These are phyloP conservation scores for Mycena amicta DNA, from an alignment of 768 basidiomycete genomes.

Conservation along the genomic window DNA sequence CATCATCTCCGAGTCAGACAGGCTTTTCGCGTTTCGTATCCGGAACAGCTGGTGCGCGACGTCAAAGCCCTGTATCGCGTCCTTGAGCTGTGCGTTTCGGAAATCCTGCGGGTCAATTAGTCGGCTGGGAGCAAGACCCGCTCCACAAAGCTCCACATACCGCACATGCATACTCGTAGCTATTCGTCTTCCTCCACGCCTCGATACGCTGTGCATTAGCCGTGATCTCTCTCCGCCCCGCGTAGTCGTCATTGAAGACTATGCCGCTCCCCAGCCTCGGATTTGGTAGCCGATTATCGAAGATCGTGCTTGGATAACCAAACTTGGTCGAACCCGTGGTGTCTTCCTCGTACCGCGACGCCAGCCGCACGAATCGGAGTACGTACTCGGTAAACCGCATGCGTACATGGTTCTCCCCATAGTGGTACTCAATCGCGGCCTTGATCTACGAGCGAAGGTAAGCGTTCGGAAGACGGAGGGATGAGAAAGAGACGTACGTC, in stretches of 20 bases:
- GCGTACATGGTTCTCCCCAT: conserved; percentile 86
- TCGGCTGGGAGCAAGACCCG: not conserved
- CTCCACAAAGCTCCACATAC: conserved; percentile 45
- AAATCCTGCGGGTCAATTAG: conserved; percentile 59
- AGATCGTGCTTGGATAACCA: conserved; percentile 65
- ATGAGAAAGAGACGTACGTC: conserved; percentile 62
- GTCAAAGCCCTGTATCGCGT: conserved; percentile 80
- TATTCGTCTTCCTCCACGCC: conserved; percentile 86
- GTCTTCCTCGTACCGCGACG: conserved; percentile 89
- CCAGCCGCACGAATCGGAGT: conserved; percentile 81
- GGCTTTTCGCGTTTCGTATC: conserved; percentile 69
- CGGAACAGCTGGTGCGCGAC: conserved; percentile 83
- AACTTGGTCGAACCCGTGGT: conserved; percentile 76
- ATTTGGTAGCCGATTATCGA: conserved; percentile 47
- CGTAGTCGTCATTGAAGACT: conserved; percentile 72
- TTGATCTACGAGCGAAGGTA: conserved; percentile 64
- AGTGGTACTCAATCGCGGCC: conserved; percentile 86
- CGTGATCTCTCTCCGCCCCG: conserved; percentile 68
- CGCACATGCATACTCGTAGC: conserved; percentile 70
- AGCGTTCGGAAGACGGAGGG: not conserved
- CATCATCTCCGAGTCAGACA: conserved; percentile 74
- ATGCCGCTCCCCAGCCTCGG: conserved; percentile 78
- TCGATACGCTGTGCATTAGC: conserved; percentile 86
- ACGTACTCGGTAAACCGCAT: conserved; percentile 91
- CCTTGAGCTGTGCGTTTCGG: conserved; percentile 49